Percentiles rank a stretch among this genome's conserved stretches.
Evolutionary conservation across 2,329 filamentous ascomycete species (phyloP).

Genomic region (Xylariaceae sp.): DNA sequence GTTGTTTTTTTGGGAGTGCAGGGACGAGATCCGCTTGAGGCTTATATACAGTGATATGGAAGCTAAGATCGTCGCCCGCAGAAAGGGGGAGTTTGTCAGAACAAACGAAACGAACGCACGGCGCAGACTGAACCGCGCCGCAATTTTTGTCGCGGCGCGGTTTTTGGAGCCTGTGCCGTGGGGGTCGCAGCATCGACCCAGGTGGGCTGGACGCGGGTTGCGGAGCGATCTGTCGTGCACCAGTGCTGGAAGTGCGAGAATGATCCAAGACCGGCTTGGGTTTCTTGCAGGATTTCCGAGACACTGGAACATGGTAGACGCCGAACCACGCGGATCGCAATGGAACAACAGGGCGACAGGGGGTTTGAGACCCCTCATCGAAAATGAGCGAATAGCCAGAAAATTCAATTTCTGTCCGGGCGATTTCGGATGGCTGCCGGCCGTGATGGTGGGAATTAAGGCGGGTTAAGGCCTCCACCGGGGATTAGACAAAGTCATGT

Average conservation of each 20-base stretch:
- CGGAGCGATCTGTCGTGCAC: slow-evolving; percentile 13
- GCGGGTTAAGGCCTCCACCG: slow-evolving; percentile 1
- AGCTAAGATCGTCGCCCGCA: slow-evolving; percentile 13
- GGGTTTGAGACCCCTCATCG: slow-evolving; percentile 1
- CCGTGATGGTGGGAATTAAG: neutral
- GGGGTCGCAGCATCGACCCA: slow-evolving; percentile 53
- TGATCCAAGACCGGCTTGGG: slow-evolving; percentile 42
- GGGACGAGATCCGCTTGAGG: neutral
- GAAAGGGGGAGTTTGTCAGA: slow-evolving; percentile 15
- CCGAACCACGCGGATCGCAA: slow-evolving; percentile 32
- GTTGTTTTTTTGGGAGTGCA: slow-evolving; percentile 14
- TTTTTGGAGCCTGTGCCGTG: slow-evolving; percentile 29
- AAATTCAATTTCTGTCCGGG: slow-evolving; percentile 12
- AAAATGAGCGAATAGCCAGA: slow-evolving; percentile 24
- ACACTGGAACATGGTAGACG: slow-evolving; percentile 15
- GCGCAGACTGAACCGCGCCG: slow-evolving; percentile 13
- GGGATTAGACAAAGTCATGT: slow-evolving; percentile 14
- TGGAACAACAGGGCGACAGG: slow-evolving; percentile 28
- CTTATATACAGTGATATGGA: slow-evolving; percentile 12
- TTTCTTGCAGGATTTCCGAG: slow-evolving; percentile 16
- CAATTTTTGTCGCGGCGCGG: neutral
- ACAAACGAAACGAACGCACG: slow-evolving; percentile 32
- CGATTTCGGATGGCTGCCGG: slow-evolving; percentile 15
- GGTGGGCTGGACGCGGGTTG: slow-evolving; percentile 34
- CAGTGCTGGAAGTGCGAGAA: slow-evolving; percentile 8